These are phyloP conservation scores for Suhomyces pyralidae DNA, from an alignment of 805 yeast genomes.

Conservation along the genomic window DNA sequence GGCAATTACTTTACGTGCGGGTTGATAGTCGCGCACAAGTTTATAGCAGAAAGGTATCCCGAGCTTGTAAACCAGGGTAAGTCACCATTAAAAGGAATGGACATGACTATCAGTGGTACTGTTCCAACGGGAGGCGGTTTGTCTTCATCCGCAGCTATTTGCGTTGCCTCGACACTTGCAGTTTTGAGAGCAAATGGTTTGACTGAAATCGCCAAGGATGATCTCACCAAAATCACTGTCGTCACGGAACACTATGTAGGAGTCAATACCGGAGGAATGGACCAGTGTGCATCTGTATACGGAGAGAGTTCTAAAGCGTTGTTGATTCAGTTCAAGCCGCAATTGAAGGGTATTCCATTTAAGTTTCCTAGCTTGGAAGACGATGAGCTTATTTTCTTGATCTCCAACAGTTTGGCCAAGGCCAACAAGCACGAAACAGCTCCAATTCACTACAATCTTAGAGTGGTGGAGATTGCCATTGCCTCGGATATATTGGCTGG, in stretches of 20 bases:
- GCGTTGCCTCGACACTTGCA: slow-evolving; percentile 60
- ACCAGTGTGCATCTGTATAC: slow-evolving; percentile 67
- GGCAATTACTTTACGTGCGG: slow-evolving; percentile 69
- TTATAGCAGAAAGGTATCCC: slow-evolving; percentile 34
- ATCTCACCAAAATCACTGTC: slow-evolving; percentile 57
- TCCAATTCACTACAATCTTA: slow-evolving; percentile 63
- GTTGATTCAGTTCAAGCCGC: slow-evolving; percentile 59
- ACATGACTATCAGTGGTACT: slow-evolving; percentile 55
- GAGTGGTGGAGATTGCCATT: slow-evolving; percentile 71
- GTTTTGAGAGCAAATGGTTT: slow-evolving; percentile 53
- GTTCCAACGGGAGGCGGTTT: slow-evolving; percentile 75
- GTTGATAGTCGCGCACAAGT: slow-evolving; percentile 54
- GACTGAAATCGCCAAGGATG: slow-evolving; percentile 42
- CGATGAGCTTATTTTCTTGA: slow-evolving; percentile 47
- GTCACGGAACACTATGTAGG: slow-evolving; percentile 70
- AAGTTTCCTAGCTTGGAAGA: slow-evolving; percentile 45
- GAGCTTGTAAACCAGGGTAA: slow-evolving; percentile 17
- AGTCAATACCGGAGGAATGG: slow-evolving; percentile 79
- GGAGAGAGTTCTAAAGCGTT: slow-evolving; percentile 59
- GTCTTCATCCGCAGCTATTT: slow-evolving; percentile 70
- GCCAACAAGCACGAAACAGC: slow-evolving; percentile 70
- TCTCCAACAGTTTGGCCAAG: slow-evolving; percentile 60
- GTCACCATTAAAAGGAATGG: slow-evolving; percentile 43
- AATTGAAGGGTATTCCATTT: slow-evolving; percentile 52
- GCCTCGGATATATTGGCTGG: slow-evolving; percentile 60